Percentiles rank a stretch among this genome's conserved stretches.
Conservation (phyloP, 192 early-diverging fungal species). For the Pilaira anomala region DNA sequence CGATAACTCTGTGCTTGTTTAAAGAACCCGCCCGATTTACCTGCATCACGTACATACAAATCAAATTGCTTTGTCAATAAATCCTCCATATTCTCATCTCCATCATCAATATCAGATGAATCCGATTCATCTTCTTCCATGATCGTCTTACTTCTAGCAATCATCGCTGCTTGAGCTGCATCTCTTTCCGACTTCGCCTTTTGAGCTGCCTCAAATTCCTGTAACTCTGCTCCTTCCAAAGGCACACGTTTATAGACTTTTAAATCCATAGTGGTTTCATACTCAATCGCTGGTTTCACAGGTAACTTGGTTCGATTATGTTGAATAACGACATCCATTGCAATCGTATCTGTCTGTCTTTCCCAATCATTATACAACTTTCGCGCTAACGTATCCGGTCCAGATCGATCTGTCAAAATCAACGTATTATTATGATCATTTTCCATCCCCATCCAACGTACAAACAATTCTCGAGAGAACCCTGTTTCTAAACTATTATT, state of each 20-base stretch:
- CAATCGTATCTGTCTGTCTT: constrained; percentile 36
- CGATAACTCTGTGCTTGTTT: constrained; percentile 77
- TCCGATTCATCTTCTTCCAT: constrained; percentile 79
- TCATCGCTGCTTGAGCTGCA: constrained; percentile 65
- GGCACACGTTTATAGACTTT: constrained; percentile 61
- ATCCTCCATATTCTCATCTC: constrained; percentile 53
- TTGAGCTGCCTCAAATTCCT: constrained; percentile 60
- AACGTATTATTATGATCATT: constrained; percentile 54
- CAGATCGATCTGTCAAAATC: constrained; percentile 75
- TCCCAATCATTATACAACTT: constrained; percentile 67
- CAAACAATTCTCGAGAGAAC: constrained; percentile 75
- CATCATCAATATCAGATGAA: constrained; percentile 50
- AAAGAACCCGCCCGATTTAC: constrained; percentile 68
- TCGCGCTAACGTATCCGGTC: constrained; percentile 65
- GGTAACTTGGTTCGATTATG: constrained; percentile 26
- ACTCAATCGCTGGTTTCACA: constrained; percentile 32
- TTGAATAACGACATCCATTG: constrained; percentile 19
- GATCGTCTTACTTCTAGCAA: constrained; percentile 61
- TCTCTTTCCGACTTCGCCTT: constrained; percentile 67
- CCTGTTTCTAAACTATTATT: constrained; percentile 78
- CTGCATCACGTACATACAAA: constrained; percentile 79
- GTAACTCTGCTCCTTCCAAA: constrained; percentile 85
- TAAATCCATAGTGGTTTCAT: constrained; percentile 27
- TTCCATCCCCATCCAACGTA: constrained; percentile 57
- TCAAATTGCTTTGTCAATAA: constrained; percentile 63